Conservation (phyloP, 2,329 filamentous ascomycete species). For the Colletotrichum echinochloae region DNA sequence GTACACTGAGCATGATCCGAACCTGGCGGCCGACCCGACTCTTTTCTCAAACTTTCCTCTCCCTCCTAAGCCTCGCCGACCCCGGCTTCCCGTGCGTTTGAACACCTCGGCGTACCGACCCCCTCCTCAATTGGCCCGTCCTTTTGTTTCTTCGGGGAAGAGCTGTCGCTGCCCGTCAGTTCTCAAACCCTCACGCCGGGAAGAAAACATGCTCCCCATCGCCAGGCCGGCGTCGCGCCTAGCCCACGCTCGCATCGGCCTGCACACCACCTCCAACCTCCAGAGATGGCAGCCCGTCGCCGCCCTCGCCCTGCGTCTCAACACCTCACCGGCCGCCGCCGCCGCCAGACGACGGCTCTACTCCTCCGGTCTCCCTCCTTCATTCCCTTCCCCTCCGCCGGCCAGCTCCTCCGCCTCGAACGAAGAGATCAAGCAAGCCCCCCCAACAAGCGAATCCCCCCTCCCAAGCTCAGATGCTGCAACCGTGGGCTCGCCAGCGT, state of each 20-base stretch:
- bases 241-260: conserved; percentile 31
- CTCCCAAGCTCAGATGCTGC: conserved; percentile 14
- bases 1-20: conserved; percentile 9
- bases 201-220: conserved; percentile 32
- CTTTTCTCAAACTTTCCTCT: conserved; percentile 3
- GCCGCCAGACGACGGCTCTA: conserved; percentile 13
- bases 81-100: conserved; percentile 20
- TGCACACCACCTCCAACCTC: conserved; percentile 22
- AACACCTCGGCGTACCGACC: conserved; percentile 5
- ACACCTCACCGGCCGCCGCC: not conserved
- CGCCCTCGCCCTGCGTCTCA: conserved; percentile 7
- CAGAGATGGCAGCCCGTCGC: conserved; percentile 19
- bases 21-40: conserved; percentile 25
- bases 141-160: not conserved
- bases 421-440: conserved; percentile 24
- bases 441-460: conserved; percentile 15
- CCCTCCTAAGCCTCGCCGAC: not conserved
- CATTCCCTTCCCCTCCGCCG: conserved; percentile 10
- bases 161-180: not conserved
- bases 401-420: conserved; percentile 27
- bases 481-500: conserved; percentile 7
- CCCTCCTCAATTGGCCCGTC: not conserved
- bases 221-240: conserved; percentile 37
- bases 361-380: conserved; percentile 25
- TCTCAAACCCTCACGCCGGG: not conserved